phyloP scores from a whole-genome alignment of 768 basidiomycete species.

The Rhodotorula paludigena region DNA sequence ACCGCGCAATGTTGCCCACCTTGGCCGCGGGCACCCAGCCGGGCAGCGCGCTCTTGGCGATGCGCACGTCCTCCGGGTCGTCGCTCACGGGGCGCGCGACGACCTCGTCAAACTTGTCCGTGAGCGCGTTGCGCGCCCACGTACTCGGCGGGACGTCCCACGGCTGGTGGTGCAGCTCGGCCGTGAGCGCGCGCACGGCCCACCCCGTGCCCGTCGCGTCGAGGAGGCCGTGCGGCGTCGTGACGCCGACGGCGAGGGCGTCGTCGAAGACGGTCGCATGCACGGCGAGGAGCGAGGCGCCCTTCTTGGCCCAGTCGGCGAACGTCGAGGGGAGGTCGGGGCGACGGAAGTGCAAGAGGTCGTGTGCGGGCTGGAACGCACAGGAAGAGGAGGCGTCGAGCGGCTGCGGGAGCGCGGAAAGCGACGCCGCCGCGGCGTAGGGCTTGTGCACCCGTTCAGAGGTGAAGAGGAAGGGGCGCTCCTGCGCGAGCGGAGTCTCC shows the following conservation, averaged over 20 bases:
- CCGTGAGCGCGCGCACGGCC: neutral
- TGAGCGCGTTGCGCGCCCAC: neutral
- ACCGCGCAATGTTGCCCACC: neutral
- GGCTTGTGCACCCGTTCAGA: neutral
- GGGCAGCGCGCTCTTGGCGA: neutral
- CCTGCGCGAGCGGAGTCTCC: neutral
- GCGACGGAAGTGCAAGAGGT: neutral
- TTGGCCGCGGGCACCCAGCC: neutral
- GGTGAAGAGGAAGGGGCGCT: neutral
- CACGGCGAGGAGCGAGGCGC: neutral
- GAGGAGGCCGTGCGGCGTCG: constrained; percentile 4
- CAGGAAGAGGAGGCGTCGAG: neutral
- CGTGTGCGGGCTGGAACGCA: neutral
- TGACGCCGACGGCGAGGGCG: neutral
- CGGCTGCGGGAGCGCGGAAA: neutral
- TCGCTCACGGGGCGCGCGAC: too few relatives aligned
- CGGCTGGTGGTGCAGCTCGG: constrained; percentile 3
- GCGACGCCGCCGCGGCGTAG: neutral
- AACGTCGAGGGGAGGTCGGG: too few relatives aligned
- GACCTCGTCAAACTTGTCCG: neutral
- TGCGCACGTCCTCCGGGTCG: neutral
- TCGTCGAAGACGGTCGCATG: constrained; percentile 1
- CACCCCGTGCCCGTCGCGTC: neutral
- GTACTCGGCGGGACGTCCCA: neutral
- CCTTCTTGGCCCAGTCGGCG: neutral